phyloP scores from a whole-genome alignment of 2,329 filamentous ascomycete species.

The Cordyceps pruinosa region DNA sequence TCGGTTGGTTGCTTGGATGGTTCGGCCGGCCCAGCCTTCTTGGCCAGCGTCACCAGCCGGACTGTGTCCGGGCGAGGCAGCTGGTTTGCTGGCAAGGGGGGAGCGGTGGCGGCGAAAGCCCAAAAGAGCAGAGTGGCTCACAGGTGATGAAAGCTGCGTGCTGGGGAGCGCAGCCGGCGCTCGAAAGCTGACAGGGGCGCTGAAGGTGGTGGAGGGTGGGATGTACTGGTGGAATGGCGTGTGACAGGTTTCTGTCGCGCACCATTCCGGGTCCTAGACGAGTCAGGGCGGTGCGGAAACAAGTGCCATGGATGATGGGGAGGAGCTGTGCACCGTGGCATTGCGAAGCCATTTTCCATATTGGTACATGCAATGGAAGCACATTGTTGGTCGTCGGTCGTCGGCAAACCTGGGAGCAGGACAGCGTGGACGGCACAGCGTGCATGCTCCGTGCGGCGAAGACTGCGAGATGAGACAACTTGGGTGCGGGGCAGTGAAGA shows the following conservation, averaged over 20 bases:
- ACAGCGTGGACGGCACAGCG: not conserved
- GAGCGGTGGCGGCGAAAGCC: not conserved
- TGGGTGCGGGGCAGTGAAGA: not conserved
- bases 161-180: not conserved
- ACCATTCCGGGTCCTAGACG: not conserved
- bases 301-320: not conserved
- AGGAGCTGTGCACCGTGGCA: not conserved
- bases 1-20: too few relatives aligned
- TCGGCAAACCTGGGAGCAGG: not conserved
- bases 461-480: slow-evolving; percentile 3
- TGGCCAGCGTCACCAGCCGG: not conserved
- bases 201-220: not conserved
- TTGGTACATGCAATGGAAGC: not conserved
- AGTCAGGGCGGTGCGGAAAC: slow-evolving; percentile 3
- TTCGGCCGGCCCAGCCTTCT: not conserved
- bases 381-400: slow-evolving; percentile 1
- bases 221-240: not conserved
- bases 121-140: not conserved
- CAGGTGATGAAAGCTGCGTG: not conserved
- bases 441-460: not conserved
- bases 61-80: not conserved
- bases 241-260: not conserved
- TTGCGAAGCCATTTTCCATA: not conserved
- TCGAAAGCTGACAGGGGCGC: slow-evolving; percentile 2
- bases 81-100: not conserved